Evolutionary conservation across 495 filamentous ascomycete genomes (phyloP).

Genomic region (Daldinia vernicosa): DNA sequence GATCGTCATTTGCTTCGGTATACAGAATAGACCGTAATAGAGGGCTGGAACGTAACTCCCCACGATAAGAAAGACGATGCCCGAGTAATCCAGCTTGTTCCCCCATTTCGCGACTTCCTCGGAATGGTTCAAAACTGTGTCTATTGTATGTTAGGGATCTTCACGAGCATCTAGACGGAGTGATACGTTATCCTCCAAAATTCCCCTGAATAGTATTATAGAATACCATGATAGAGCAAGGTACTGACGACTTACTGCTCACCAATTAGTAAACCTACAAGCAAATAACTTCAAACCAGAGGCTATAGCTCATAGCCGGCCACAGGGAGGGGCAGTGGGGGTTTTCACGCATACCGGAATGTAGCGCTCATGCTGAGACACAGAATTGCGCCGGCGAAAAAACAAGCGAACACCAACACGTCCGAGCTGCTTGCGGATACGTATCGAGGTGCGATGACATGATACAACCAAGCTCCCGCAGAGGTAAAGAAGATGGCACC

Average conservation of each 20-base stretch:
- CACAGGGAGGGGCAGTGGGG: background rate
- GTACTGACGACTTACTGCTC: conserved; percentile 25
- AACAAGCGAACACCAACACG: conserved; percentile 75
- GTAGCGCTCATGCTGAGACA: conserved; percentile 89
- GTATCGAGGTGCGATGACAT: conserved; percentile 70
- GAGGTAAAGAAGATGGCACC: conserved; percentile 63
- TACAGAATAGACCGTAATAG: conserved; percentile 85
- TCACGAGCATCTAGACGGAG: background rate
- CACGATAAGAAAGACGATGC: conserved; percentile 88
- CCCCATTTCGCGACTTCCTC: conserved; percentile 55
- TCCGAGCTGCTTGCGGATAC: conserved; percentile 69
- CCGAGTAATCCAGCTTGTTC: conserved; percentile 83
- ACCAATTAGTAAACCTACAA: conserved; percentile 18
- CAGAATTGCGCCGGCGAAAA: conserved; percentile 76
- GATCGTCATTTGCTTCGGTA: conserved; percentile 64
- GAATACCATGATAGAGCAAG: background rate
- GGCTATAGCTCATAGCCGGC: too few species aligned
- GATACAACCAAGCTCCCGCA: conserved; percentile 46
- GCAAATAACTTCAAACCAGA: too few species aligned
- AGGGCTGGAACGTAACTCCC: conserved; percentile 87
- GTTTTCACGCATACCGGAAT: conserved; percentile 51
- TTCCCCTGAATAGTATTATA: background rate
- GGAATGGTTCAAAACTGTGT: conserved; percentile 56
- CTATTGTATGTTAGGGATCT: conserved; percentile 24
- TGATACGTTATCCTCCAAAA: background rate